Evolutionary conservation across 179 eudicot species (phyloP).

Genomic region (Silene coronaria): DNA sequence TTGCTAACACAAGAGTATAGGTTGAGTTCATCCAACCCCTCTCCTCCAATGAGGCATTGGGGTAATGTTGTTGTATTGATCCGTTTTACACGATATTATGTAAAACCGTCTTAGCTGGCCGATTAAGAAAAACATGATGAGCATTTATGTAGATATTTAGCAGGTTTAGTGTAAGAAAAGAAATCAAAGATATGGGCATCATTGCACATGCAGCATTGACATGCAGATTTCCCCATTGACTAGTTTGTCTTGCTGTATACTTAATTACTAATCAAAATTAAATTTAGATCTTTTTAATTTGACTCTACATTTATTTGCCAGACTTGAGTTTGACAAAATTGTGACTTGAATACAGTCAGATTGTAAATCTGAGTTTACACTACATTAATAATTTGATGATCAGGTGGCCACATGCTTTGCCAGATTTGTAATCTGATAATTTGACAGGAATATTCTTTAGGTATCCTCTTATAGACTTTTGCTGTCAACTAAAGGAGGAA

Average conservation of each 20-base stretch:
- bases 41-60: too few relatives aligned
- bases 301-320: not conserved
- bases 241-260: not conserved
- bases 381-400: conserved; percentile 18
- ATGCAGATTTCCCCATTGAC: not conserved
- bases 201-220: conserved; percentile 12
- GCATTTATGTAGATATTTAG: conserved; percentile 7
- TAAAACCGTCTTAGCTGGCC: not conserved
- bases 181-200: conserved; percentile 3
- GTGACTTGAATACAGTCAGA: conserved; percentile 9
- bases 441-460: conserved; percentile 14
- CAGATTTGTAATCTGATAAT: not conserved
- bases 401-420: conserved; percentile 25
- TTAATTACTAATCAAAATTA: not conserved
- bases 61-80: too few relatives aligned
- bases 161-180: not conserved
- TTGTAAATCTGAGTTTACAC: conserved; percentile 9
- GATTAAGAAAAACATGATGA: not conserved
- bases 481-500: not conserved
- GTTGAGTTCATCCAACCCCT: too few relatives aligned
- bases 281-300: conserved; percentile 4
- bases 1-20: too few relatives aligned
- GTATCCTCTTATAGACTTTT: not conserved
- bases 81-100: too few relatives aligned
- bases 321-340: not conserved